Percentiles rank a stretch among this genome's conserved stretches.
Conservation (phyloP, 2,329 filamentous ascomycete species). For the Trichoderma aggressivum region DNA sequence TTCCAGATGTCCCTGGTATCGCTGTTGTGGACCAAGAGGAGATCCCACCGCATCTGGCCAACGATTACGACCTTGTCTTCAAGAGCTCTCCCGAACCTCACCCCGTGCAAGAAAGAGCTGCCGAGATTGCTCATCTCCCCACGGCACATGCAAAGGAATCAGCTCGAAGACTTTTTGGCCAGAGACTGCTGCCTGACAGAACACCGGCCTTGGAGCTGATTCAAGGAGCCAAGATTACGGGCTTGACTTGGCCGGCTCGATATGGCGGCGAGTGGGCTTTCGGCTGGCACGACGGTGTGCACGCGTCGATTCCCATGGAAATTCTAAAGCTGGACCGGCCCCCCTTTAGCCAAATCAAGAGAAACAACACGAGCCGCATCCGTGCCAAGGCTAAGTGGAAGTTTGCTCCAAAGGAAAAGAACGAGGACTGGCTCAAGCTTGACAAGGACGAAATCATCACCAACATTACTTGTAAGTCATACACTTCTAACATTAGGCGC, state of each 20-base stretch:
- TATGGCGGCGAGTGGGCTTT: conserved; percentile 56
- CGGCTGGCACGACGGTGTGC: conserved; percentile 53
- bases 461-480: conserved; percentile 56
- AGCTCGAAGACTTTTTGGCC: conserved; percentile 46
- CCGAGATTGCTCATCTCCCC: conserved; percentile 42
- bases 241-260: conserved; percentile 48
- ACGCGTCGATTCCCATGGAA: conserved; percentile 49
- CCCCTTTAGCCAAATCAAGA: conserved; percentile 43
- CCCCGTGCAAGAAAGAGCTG: conserved; percentile 39
- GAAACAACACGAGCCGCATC: conserved; percentile 45
- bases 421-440: conserved; percentile 54
- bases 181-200: conserved; percentile 44
- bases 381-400: conserved; percentile 52
- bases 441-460: conserved; percentile 65
- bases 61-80: conserved; percentile 55
- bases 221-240: conserved; percentile 47
- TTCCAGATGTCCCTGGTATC: conserved; percentile 48
- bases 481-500: not conserved
- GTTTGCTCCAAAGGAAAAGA: conserved; percentile 46
- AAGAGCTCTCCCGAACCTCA: conserved; percentile 39
- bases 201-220: conserved; percentile 46
- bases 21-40: conserved; percentile 45
- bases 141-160: conserved; percentile 45
- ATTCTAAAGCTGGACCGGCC: conserved; percentile 48
- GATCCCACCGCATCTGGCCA: conserved; percentile 38